phyloP scores from a whole-genome alignment of 805 yeast species.

The Lipomyces sp. region DNA sequence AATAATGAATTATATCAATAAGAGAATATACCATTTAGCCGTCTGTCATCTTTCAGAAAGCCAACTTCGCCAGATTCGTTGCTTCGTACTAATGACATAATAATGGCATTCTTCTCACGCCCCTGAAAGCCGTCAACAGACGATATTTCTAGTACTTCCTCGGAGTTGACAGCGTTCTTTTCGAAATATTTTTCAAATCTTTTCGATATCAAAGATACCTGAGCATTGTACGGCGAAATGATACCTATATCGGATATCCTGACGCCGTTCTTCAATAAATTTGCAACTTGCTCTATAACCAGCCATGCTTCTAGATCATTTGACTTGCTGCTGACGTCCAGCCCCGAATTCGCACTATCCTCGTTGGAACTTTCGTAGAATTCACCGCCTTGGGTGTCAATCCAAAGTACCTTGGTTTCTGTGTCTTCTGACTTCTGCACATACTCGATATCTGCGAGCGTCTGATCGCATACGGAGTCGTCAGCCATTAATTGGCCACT shows the following conservation, averaged over 20 bases:
- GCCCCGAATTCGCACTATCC: constrained; percentile 30
- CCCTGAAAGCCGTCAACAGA: constrained; percentile 98
- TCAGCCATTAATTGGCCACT: constrained; percentile 61
- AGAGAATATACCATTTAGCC: constrained; percentile 51
- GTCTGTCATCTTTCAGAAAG: constrained; percentile 69
- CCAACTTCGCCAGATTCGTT: constrained; percentile 73
- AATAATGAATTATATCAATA: neutral
- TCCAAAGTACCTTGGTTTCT: constrained; percentile 63
- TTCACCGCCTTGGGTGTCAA: constrained; percentile 90
- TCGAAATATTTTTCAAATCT: constrained; percentile 39
- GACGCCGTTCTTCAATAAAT: constrained; percentile 54
- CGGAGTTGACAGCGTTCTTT: constrained; percentile 35
- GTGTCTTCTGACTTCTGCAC: constrained; percentile 56
- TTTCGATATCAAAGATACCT: constrained; percentile 60
- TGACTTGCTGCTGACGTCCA: constrained; percentile 50
- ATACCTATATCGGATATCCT: constrained; percentile 63
- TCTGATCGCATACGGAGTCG: constrained; percentile 48
- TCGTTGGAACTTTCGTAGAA: constrained; percentile 58
- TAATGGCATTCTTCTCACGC: constrained; percentile 83
- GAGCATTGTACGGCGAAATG: constrained; percentile 89
- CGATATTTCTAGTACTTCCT: constrained; percentile 63
- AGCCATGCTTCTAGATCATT: constrained; percentile 74
- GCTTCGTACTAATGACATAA: constrained; percentile 77
- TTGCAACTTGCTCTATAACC: constrained; percentile 54
- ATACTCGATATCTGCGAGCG: constrained; percentile 54